Conservation (phyloP, 2,329 filamentous ascomycete genomes). For the Fusarium staphyleae region DNA sequence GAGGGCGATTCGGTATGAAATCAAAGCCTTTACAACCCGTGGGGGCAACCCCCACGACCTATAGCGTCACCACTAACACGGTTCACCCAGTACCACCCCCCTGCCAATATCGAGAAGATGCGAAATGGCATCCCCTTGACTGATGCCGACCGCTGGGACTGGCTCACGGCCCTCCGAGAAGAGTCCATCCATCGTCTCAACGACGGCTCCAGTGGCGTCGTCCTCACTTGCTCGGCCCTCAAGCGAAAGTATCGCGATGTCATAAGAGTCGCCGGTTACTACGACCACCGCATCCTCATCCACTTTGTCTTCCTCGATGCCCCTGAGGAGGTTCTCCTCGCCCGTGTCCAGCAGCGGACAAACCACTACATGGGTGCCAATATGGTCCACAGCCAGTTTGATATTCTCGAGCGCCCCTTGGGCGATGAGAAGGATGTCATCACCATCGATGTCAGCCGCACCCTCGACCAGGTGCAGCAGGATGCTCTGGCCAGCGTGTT, state of each 20-base stretch:
- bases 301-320: constrained; percentile 94
- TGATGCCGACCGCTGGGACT: constrained; percentile 96
- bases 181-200: constrained; percentile 66
- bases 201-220: constrained; percentile 73
- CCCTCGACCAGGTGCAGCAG: constrained; percentile 65
- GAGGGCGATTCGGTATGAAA: constrained; percentile 76
- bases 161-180: constrained; percentile 81
- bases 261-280: constrained; percentile 81
- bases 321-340: constrained; percentile 74
- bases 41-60: constrained; percentile 8
- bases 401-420: constrained; percentile 82
- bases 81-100: constrained; percentile 71
- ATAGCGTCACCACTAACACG: constrained; percentile 35
- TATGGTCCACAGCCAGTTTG: constrained; percentile 95
- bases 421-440: constrained; percentile 75
- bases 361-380: constrained; percentile 94
- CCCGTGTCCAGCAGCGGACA: constrained; percentile 76
- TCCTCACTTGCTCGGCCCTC: constrained; percentile 93
- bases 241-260: constrained; percentile 98
- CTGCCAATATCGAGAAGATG: constrained; percentile 92
- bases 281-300: constrained; percentile 73
- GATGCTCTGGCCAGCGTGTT: constrained; percentile 66
- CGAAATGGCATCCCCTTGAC: constrained; percentile 80
- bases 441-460: constrained; percentile 70
- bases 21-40: constrained; percentile 5